A percentile compares a stretch with the other conserved stretches of the same genome.
Evolutionary conservation across 805 yeast genomes (phyloP).

Genomic region (Candida railenensis): DNA sequence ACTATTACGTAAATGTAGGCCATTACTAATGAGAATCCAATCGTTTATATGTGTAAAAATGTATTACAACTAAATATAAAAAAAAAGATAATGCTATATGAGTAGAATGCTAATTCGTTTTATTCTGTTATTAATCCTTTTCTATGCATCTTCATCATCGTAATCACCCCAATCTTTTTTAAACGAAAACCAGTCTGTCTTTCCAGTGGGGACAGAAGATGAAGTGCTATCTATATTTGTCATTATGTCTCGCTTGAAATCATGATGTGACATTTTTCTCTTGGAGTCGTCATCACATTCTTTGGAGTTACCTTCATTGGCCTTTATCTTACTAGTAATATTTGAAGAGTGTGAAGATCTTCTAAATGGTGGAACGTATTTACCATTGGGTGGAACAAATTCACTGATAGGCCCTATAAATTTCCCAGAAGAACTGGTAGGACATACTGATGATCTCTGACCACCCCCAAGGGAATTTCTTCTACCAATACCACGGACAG

Average conservation of each 20-base stretch:
- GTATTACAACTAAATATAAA: not conserved
- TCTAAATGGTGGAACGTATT: conserved; percentile 72
- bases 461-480: conserved; percentile 1
- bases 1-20: too few species aligned
- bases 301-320: not conserved
- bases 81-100: not conserved
- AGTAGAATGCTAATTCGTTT: not conserved
- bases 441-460: conserved; percentile 1
- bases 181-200: conserved; percentile 23
- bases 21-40: too few species aligned
- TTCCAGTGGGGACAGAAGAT: conserved; percentile 22
- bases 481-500: conserved; percentile 2
- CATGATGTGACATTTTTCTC: conserved; percentile 4
- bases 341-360: conserved; percentile 43
- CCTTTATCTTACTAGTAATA: conserved; percentile 7
- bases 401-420: not conserved
- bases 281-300: conserved; percentile 6
- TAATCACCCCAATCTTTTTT: conserved; percentile 29
- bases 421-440: not conserved
- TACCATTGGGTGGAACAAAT: conserved; percentile 36
- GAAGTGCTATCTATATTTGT: conserved; percentile 11
- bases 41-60: too few species aligned
- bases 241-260: conserved; percentile 3
- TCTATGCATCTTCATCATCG: conserved; percentile 14
- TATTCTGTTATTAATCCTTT: not conserved